Evolutionary conservation across 441 rosid species (phyloP).

Genomic region (Viola pubescens): DNA sequence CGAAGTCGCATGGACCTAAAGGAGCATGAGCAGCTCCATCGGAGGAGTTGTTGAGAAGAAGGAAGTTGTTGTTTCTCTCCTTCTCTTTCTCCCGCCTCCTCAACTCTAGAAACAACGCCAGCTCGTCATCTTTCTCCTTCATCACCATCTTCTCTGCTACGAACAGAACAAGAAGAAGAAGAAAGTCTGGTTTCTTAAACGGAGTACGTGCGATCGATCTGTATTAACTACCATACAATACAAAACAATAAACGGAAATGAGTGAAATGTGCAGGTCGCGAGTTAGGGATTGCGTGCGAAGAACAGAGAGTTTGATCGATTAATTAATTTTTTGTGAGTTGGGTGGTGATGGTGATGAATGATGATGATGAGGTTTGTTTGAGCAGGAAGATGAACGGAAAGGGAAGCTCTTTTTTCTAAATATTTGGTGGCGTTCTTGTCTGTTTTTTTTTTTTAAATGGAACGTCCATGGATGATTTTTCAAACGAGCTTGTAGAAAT

Average conservation of each 20-base stretch:
- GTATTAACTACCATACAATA: too few relatives aligned
- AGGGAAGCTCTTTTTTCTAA: neutral
- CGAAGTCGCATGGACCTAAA: slow-evolving; percentile 24
- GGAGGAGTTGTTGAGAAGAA: slow-evolving; percentile 24
- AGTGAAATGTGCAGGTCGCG: too few relatives aligned
- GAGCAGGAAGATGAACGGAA: neutral
- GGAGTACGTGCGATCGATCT: too few relatives aligned
- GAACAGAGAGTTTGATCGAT: too few relatives aligned
- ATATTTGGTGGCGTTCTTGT: neutral
- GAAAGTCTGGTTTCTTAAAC: too few relatives aligned
- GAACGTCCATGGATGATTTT: slow-evolving; percentile 22
- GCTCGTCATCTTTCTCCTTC: slow-evolving; percentile 79
- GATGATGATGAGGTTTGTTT: neutral
- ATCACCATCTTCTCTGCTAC: slow-evolving; percentile 34
- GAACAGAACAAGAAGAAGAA: too few relatives aligned
- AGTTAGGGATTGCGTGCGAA: too few relatives aligned
- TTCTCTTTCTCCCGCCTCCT: slow-evolving; percentile 59
- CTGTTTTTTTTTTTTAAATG: neutral
- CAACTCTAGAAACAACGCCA: slow-evolving; percentile 67
- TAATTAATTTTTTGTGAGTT: neutral
- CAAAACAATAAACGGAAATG: too few relatives aligned
- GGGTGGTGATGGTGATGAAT: neutral
- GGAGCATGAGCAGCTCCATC: slow-evolving; percentile 25
- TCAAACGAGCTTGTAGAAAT: slow-evolving; percentile 6
- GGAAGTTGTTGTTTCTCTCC: slow-evolving; percentile 22